These are phyloP conservation scores for Filobasidium wieringae DNA, from an alignment of 768 basidiomycete species.

Conservation along the genomic window DNA sequence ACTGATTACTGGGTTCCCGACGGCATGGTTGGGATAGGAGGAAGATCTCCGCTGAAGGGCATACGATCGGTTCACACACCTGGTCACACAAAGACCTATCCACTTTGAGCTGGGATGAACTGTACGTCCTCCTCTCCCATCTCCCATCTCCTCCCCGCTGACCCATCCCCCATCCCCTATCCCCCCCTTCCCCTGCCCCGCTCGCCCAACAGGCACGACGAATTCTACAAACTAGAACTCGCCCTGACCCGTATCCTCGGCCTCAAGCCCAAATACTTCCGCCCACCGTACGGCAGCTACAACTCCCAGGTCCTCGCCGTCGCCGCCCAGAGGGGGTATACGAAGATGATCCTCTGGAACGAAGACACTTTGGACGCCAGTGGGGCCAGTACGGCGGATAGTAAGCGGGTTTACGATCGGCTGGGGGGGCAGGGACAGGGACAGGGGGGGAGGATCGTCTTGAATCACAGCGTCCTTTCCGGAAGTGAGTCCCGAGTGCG, in stretches of 20 bases:
- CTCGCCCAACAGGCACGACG: neutral
- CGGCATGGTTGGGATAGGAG: neutral
- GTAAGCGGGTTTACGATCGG: neutral
- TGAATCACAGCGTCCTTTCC: slow-evolving; percentile 23
- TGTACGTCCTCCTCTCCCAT: neutral
- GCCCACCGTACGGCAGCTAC: slow-evolving; percentile 34
- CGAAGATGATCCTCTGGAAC: slow-evolving; percentile 31
- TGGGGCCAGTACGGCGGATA: neutral
- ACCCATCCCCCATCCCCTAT: neutral
- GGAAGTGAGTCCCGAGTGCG: slow-evolving; percentile 15
- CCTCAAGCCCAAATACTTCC: slow-evolving; percentile 24
- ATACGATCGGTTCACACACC: slow-evolving; percentile 36
- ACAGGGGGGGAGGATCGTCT: slow-evolving; percentile 19
- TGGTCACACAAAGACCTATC: slow-evolving; percentile 36
- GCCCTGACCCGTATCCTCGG: slow-evolving; percentile 37
- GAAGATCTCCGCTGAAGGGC: slow-evolving; percentile 10
- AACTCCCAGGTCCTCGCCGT: slow-evolving; percentile 33
- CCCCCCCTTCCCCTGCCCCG: neutral
- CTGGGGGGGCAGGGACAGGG: slow-evolving; percentile 21
- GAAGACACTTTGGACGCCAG: slow-evolving; percentile 26
- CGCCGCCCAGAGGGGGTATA: slow-evolving; percentile 33
- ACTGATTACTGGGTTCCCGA: neutral
- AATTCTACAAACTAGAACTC: slow-evolving; percentile 19
- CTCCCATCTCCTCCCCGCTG: neutral
- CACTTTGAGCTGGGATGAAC: slow-evolving; percentile 14